Percentiles rank a stretch among this genome's conserved stretches.
These are phyloP conservation scores for Pyrus bretschneideri DNA, from an alignment of 306 rosid species.

Conservation along the genomic window DNA sequence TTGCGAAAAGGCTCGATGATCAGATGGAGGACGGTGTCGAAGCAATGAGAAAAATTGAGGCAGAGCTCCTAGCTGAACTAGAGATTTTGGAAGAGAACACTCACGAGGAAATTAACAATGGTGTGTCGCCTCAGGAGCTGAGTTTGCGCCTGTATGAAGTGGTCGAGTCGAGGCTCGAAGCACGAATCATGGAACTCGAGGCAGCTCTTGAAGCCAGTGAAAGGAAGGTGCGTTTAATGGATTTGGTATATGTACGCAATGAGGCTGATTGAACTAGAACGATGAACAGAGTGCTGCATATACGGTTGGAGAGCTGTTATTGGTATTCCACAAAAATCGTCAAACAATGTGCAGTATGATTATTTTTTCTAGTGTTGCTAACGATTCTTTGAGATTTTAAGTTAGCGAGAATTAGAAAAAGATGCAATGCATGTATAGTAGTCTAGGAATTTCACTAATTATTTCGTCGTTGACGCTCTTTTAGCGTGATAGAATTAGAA, in stretches of 20 bases:
- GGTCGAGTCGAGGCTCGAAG: neutral
- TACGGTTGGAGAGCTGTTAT: too few relatives aligned
- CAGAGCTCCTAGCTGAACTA: slow-evolving; percentile 5
- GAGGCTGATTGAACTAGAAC: neutral
- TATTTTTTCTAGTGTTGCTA: too few relatives aligned
- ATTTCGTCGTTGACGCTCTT: neutral
- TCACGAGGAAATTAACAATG: neutral
- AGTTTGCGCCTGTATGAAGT: neutral
- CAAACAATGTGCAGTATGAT: too few relatives aligned
- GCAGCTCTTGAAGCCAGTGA: neutral
- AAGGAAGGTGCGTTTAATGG: neutral
- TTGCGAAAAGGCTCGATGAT: neutral
- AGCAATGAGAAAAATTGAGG: neutral
- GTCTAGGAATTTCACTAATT: neutral
- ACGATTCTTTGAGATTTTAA: too few relatives aligned
- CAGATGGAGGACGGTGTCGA: neutral
- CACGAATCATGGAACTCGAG: neutral
- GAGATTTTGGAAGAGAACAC: slow-evolving; percentile 1
- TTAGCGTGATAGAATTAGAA: neutral
- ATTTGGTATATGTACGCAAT: neutral
- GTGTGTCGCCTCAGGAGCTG: slow-evolving; percentile 4
- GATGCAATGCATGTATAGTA: neutral
- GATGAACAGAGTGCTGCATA: neutral
- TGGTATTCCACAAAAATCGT: too few relatives aligned
- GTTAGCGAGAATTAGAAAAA: neutral